Evolutionary conservation across 108 stramenopile genomes (phyloP).

Genomic region (Nitzschia inconspicua): DNA sequence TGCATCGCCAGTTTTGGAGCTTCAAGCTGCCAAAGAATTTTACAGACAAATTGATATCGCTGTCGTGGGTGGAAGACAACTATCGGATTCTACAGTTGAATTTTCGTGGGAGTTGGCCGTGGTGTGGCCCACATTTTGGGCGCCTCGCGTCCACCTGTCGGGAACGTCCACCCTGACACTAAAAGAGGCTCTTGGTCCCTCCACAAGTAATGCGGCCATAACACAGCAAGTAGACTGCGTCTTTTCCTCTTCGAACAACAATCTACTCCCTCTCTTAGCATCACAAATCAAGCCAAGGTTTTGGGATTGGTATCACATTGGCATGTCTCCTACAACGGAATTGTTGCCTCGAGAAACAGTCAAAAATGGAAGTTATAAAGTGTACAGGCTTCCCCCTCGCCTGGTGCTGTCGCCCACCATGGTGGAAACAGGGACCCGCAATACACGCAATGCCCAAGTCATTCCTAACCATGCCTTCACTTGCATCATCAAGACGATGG

Average conservation of each 20-base stretch:
- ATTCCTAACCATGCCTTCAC: slow-evolving; percentile 82
- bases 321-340: slow-evolving; percentile 83
- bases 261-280: slow-evolving; percentile 34
- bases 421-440: slow-evolving; percentile 55
- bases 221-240: slow-evolving; percentile 48
- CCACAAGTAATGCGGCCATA: slow-evolving; percentile 20
- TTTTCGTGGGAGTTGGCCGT: slow-evolving; percentile 71
- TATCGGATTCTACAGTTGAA: slow-evolving; percentile 23
- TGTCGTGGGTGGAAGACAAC: slow-evolving; percentile 45
- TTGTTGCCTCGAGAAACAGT: slow-evolving; percentile 28
- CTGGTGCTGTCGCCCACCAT: slow-evolving; percentile 50
- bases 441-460: slow-evolving; percentile 44
- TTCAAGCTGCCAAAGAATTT: slow-evolving; percentile 49
- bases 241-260: slow-evolving; percentile 38
- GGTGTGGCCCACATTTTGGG: slow-evolving; percentile 81
- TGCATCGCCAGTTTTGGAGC: slow-evolving; percentile 45
- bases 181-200: slow-evolving; percentile 1
- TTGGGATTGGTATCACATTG: slow-evolving; percentile 87
- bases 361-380: slow-evolving; percentile 32
- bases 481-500: slow-evolving; percentile 76
- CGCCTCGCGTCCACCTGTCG: slow-evolving; percentile 58
- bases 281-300: slow-evolving; percentile 67
- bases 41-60: slow-evolving; percentile 73
- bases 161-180: slow-evolving; percentile 46
- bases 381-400: slow-evolving; percentile 63